Evolutionary conservation across 2,329 filamentous ascomycete genomes (phyloP), one percentile per base, ranked within the genome.

Genomic region (Ciborinia camelliae): DNA sequence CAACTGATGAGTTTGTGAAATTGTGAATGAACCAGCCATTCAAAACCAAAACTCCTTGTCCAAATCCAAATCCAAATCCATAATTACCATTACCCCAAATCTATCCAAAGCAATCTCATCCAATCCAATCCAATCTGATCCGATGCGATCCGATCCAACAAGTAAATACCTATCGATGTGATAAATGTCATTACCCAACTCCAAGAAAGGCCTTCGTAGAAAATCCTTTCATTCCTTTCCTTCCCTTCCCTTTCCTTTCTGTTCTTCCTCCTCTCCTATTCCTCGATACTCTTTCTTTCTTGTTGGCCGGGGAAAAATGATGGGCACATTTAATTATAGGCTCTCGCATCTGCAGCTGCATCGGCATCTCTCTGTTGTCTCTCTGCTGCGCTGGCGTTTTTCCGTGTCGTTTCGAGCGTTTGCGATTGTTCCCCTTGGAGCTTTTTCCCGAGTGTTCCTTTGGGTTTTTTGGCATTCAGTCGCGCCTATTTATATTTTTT

Each of bases 341-440:
- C 81, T 72, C 85, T 79, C 43, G 83, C 79, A 70, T 85, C 78
- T 1, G 81, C 80, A 20, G 79, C 84, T 51, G 82, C 81, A 75
- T 96, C 91, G 9, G 88, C 86, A 68, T 92, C 86, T 63, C 91
- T 82, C 18, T 58, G 32, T 53, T 66, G 65, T 62, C 86, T 78
- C 73, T 92, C 90, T 63, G 87, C 82, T 60, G 82, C 79, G 74
- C 90, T 92, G 4, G 81, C 84, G 69, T 90, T 83, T 68, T 87
- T 86, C 57, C 96, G 79, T 1, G 86, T 87, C 66, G 89, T 86
- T 37, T 79, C 81, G 62, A 86, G 83, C 10, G 89, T 92, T 79
- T 91, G 86, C 71, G 85, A 87, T 79, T 90, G 90, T 78, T 96
- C 90, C 43, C 87, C 87, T 63, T 88, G 84, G 18, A 97, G 80